Conservation (phyloP, 1,139 yeast genomes). For the Yamadazyma songkhlaensis region DNA sequence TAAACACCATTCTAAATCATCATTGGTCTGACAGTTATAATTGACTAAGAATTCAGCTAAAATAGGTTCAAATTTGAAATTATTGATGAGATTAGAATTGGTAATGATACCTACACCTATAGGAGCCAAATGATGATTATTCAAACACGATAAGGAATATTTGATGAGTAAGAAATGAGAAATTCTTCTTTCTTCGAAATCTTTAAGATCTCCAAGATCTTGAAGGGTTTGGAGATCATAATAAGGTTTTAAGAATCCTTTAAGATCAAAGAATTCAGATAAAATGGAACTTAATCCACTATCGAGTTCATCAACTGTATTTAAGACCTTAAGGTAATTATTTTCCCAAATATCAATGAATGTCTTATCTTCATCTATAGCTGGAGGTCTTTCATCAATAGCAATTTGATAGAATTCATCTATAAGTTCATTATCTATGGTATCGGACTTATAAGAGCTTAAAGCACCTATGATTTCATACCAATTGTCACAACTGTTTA, state of each 20-base stretch:
- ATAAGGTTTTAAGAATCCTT: constrained; percentile 57
- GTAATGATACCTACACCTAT: constrained; percentile 59
- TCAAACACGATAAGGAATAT: constrained; percentile 57
- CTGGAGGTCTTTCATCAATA: constrained; percentile 33
- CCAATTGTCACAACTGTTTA: constrained; percentile 57
- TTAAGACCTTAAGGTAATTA: constrained; percentile 56
- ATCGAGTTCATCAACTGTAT: constrained; percentile 61
- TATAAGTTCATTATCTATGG: constrained; percentile 38
- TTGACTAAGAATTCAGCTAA: constrained; percentile 61
- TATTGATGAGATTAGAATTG: constrained; percentile 25
- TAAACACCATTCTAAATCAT: constrained; percentile 79
- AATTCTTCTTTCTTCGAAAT: constrained; percentile 30
- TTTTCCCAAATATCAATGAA: constrained; percentile 60
- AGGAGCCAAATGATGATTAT: constrained; percentile 53
- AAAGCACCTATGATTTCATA: constrained; percentile 67
- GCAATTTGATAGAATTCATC: constrained; percentile 39
- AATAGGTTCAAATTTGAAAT: constrained; percentile 32
- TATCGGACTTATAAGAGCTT: constrained; percentile 36
- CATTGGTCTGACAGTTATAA: constrained; percentile 59
- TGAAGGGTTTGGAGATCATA: constrained; percentile 15
- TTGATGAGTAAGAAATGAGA: constrained; percentile 61
- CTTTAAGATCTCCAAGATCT: constrained; percentile 14
- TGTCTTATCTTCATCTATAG: constrained; percentile 43
- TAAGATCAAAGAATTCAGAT: constrained; percentile 62
- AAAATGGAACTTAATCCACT: constrained; percentile 66